Conservation (phyloP, 257 asterid species). For the Fraxinus quadrangulata region DNA sequence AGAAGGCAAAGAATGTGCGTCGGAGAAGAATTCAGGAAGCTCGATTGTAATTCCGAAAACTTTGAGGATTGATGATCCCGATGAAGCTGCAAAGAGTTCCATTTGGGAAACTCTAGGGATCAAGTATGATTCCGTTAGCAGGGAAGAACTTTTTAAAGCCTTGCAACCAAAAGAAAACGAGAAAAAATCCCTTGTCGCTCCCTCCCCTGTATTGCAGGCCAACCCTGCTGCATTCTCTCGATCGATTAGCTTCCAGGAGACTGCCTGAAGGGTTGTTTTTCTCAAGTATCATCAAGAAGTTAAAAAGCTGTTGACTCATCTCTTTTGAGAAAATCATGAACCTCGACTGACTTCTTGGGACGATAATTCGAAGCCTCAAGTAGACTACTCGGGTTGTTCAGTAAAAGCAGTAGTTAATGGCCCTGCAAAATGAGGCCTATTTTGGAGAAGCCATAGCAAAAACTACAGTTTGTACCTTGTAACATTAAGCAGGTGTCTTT, state of each 20-base stretch:
- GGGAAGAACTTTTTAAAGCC: slow-evolving; percentile 65
- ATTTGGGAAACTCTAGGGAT: slow-evolving; percentile 88
- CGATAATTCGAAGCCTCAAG: neutral
- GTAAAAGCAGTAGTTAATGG: neutral
- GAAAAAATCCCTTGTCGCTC: slow-evolving; percentile 30
- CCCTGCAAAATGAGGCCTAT: neutral
- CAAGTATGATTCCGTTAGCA: slow-evolving; percentile 43
- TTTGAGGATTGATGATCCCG: slow-evolving; percentile 79
- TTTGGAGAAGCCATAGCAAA: slow-evolving; percentile 21
- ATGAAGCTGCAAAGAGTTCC: slow-evolving; percentile 85
- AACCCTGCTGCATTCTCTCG: slow-evolving; percentile 88
- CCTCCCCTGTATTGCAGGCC: slow-evolving; percentile 50
- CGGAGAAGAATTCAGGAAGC: slow-evolving; percentile 33
- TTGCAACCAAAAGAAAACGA: slow-evolving; percentile 51
- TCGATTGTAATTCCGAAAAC: slow-evolving; percentile 67
- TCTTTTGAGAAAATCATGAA: neutral
- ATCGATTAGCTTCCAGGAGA: slow-evolving; percentile 67
- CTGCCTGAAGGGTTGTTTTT: slow-evolving; percentile 25
- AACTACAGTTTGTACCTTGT: slow-evolving; percentile 26
- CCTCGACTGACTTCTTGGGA: slow-evolving; percentile 5
- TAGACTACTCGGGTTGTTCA: neutral
- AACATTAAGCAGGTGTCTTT: slow-evolving; percentile 29
- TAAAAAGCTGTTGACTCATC: neutral
- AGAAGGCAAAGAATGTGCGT: slow-evolving; percentile 20
- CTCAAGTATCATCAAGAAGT: neutral